phyloP scores from a whole-genome alignment of 352 stramenopile genomes.

The Pythium insidiosum region DNA sequence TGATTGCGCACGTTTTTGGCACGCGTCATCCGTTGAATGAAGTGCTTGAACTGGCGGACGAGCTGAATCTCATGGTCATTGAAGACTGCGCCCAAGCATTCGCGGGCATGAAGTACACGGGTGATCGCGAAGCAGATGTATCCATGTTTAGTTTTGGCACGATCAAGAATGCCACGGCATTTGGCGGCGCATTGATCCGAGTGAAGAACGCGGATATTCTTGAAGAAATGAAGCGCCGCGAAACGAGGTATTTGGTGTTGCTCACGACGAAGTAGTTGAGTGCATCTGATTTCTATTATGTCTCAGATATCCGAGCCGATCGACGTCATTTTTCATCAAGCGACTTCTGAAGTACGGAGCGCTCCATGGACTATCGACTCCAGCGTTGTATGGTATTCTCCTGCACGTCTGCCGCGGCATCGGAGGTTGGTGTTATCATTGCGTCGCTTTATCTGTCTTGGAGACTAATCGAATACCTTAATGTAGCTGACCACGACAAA shows the following conservation, averaged over 20 bases:
- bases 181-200: conserved; percentile 58
- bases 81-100: conserved; percentile 82
- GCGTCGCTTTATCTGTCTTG: background rate
- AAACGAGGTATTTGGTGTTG: conserved; percentile 29
- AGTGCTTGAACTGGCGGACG: conserved; percentile 38
- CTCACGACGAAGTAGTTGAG: background rate
- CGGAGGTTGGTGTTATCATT: conserved; percentile 23
- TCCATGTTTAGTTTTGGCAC: conserved; percentile 87
- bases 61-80: conserved; percentile 49
- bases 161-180: conserved; percentile 81
- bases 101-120: conserved; percentile 51
- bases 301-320: conserved; percentile 43
- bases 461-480: background rate
- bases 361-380: conserved; percentile 59
- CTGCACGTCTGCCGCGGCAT: conserved; percentile 50
- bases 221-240: conserved; percentile 57
- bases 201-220: conserved; percentile 47
- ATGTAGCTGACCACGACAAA: conserved; percentile 61
- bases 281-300: background rate
- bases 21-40: conserved; percentile 46
- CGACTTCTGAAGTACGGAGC: conserved; percentile 70
- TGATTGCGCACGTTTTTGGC: conserved; percentile 82
- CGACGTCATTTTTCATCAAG: conserved; percentile 70
- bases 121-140: conserved; percentile 49
- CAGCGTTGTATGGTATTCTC: conserved; percentile 66